phyloP scores from a whole-genome alignment of 2,329 filamentous ascomycete genomes.

The Sporothrix pallida region DNA sequence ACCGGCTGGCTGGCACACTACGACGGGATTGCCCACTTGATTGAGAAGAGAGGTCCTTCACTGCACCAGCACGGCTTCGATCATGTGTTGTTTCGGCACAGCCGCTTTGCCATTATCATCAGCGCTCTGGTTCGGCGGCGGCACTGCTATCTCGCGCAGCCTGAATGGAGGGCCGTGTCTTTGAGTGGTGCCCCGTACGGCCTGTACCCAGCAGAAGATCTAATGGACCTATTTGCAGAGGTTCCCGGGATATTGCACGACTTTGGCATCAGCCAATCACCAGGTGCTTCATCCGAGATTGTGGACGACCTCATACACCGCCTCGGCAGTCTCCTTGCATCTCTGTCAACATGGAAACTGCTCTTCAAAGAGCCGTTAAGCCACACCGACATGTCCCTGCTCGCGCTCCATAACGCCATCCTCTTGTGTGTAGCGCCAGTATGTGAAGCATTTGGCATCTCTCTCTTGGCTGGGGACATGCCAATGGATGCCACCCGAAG shows the following conservation, averaged over 20 bases:
- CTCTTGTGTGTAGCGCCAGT: neutral
- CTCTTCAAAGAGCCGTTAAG: neutral
- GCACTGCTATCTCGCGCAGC: neutral
- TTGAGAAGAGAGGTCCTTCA: neutral
- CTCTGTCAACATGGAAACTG: neutral
- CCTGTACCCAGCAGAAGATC: neutral
- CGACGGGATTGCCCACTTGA: conserved; percentile 3
- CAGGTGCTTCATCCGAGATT: neutral
- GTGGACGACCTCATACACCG: neutral
- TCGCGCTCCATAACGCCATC: neutral
- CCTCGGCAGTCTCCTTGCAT: neutral
- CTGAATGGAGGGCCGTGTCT: neutral
- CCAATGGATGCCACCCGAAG: neutral
- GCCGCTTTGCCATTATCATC: conserved; percentile 19
- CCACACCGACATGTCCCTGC: conserved; percentile 7
- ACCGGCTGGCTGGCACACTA: conserved; percentile 21
- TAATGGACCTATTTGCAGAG: neutral
- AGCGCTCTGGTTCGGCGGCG: conserved; percentile 11
- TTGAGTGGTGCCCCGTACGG: too few relatives aligned
- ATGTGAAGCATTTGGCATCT: neutral
- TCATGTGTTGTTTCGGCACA: conserved; percentile 13
- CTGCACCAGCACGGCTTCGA: neutral
- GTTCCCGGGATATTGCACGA: neutral
- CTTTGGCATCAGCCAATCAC: neutral
- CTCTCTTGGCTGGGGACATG: neutral